These are phyloP conservation scores for Nicotiana knightiana DNA, from an alignment of 257 asterid species.

Conservation along the genomic window DNA sequence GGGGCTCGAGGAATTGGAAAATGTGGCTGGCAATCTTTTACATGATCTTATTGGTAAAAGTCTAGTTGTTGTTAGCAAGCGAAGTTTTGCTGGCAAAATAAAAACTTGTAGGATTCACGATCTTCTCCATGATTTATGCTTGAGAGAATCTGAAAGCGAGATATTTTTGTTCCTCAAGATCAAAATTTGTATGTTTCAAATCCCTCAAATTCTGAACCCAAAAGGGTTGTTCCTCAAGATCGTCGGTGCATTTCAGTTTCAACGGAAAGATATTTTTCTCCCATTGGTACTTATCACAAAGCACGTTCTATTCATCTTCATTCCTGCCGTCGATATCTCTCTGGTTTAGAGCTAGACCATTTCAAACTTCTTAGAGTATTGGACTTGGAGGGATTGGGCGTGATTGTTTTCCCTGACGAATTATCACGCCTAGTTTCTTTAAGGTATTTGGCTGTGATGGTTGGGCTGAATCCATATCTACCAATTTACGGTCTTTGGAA, in stretches of 20 bases:
- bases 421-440: neutral
- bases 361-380: neutral
- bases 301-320: too few relatives aligned
- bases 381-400: neutral
- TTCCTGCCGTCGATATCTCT: too few relatives aligned
- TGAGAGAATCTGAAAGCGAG: neutral
- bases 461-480: neutral
- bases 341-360: too few relatives aligned
- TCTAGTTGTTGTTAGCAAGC: neutral
- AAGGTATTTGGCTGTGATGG: neutral
- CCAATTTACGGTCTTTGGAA: neutral
- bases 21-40: neutral
- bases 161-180: neutral
- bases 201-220: too few relatives aligned
- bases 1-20: neutral
- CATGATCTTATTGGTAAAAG: too few relatives aligned
- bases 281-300: too few relatives aligned
- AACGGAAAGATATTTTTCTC: too few relatives aligned
- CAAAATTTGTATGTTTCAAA: neutral
- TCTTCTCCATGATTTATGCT: slow-evolving; percentile 13
- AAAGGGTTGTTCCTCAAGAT: too few relatives aligned
- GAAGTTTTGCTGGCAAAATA: too few relatives aligned
- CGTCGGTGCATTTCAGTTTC: too few relatives aligned
- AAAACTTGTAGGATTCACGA: slow-evolving; percentile 11
- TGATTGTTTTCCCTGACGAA: neutral